Percentiles rank a stretch among this genome's conserved stretches.
Evolutionary conservation across 768 basidiomycete genomes (phyloP).

Genomic region (Chalciporus sphaerocephalus): DNA sequence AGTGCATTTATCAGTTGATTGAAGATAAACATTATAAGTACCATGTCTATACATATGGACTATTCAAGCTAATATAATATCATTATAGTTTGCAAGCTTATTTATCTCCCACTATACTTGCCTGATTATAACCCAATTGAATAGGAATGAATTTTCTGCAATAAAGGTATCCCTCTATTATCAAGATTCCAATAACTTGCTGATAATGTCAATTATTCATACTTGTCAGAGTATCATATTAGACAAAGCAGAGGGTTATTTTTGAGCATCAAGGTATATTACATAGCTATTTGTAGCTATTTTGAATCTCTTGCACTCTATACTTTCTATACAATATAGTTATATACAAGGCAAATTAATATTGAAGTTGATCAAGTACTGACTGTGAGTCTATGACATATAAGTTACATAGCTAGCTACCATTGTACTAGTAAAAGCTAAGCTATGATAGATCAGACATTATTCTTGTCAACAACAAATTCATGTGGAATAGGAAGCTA

Average conservation of each 20-base stretch:
- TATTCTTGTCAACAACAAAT: constrained; percentile 1
- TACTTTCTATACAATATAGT: not conserved
- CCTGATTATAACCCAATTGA: constrained; percentile 28
- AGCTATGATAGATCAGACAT: too few species aligned
- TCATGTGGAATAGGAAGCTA: constrained; percentile 5
- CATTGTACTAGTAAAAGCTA: too few species aligned
- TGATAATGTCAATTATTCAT: constrained; percentile 20
- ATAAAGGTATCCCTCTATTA: constrained; percentile 22
- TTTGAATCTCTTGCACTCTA: too few species aligned
- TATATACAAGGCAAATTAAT: not conserved
- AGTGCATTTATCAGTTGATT: constrained; percentile 17
- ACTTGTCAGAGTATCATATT: constrained; percentile 15
- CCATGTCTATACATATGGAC: not conserved
- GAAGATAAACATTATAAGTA: constrained; percentile 22
- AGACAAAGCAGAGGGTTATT: constrained; percentile 3
- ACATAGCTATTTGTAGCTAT: too few species aligned
- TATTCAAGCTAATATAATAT: not conserved
- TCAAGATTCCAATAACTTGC: not conserved
- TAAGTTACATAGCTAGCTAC: not conserved
- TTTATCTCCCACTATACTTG: constrained; percentile 24
- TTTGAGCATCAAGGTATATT: constrained; percentile 6
- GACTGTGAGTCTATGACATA: constrained; percentile 4
- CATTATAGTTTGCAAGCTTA: constrained; percentile 19
- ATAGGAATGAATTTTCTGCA: constrained; percentile 26
- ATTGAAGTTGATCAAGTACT: constrained; percentile 6